These are phyloP conservation scores for Xerophyta viscosa DNA, from an alignment of 106 monocot genomes.

Conservation along the genomic window DNA sequence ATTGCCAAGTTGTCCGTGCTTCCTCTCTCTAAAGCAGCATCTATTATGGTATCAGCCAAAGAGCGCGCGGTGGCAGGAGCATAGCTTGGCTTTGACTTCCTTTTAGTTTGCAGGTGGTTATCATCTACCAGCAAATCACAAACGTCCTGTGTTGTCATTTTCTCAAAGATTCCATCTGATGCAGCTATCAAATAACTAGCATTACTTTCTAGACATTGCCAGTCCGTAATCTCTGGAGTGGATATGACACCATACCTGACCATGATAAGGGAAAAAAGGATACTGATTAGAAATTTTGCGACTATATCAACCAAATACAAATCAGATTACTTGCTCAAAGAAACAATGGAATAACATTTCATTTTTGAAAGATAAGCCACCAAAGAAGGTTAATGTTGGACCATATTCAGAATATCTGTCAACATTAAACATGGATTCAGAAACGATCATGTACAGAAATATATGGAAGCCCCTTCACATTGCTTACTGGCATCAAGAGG, in stretches of 20 bases:
- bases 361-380: too few relatives aligned
- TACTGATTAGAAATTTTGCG: too few relatives aligned
- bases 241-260: conserved; percentile 85
- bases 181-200: conserved; percentile 64
- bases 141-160: conserved; percentile 75
- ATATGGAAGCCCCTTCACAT: too few relatives aligned
- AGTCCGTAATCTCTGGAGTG: conserved; percentile 73
- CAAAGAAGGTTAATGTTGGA: too few relatives aligned
- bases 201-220: conserved; percentile 54
- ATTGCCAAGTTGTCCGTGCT: conserved; percentile 75
- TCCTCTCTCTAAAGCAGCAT: conserved; percentile 60
- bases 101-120: conserved; percentile 8
- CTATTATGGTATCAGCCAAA: conserved; percentile 58
- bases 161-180: conserved; percentile 91
- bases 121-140: conserved; percentile 63
- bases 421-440: too few relatives aligned
- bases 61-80: conserved; percentile 9
- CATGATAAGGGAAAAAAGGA: conserved; percentile 13
- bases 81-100: conserved; percentile 12
- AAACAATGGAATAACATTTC: too few relatives aligned
- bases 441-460: too few relatives aligned
- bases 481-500: too few relatives aligned
- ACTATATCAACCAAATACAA: not conserved
- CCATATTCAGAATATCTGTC: too few relatives aligned
- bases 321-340: too few relatives aligned